Evolutionary conservation across 768 basidiomycete species (phyloP).

Genomic region (Albatrellus ellisii): DNA sequence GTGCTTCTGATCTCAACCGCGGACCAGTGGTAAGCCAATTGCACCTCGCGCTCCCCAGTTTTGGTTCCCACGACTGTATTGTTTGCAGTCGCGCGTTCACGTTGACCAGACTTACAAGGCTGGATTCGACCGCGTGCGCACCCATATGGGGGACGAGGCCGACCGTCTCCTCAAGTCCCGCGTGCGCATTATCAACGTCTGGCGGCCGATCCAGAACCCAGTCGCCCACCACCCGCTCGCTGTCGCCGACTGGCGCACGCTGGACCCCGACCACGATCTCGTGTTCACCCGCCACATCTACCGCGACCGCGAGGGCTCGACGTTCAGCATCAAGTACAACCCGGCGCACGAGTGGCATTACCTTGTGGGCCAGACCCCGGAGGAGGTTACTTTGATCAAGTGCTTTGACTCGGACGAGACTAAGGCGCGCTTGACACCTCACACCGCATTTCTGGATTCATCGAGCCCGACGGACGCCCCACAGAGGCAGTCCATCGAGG

Average conservation of each 20-base stretch:
- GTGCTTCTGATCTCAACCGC: constrained; percentile 12
- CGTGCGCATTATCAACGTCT: constrained; percentile 33
- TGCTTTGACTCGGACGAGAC: constrained; percentile 30
- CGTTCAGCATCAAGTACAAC: constrained; percentile 20
- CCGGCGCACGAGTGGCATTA: constrained; percentile 23
- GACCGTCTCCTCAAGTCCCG: constrained; percentile 28
- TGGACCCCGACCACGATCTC: constrained; percentile 25
- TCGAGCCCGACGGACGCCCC: constrained; percentile 23
- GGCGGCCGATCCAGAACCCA: constrained; percentile 29
- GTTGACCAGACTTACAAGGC: constrained; percentile 31
- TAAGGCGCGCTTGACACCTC: constrained; percentile 28
- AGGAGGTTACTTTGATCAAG: constrained; percentile 22
- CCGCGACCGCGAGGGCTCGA: constrained; percentile 19
- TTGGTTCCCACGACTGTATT: background rate
- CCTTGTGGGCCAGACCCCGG: constrained; percentile 17
- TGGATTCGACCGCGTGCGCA: constrained; percentile 23
- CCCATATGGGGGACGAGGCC: constrained; percentile 28
- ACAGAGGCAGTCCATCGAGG: constrained; percentile 30
- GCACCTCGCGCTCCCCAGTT: background rate
- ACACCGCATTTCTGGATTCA: constrained; percentile 27
- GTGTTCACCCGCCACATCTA: constrained; percentile 25
- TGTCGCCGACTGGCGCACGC: constrained; percentile 26
- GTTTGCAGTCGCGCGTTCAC: constrained; percentile 25
- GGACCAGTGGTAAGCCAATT: constrained; percentile 23
- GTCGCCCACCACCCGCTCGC: constrained; percentile 29